These are phyloP conservation scores for Sphagnum magellanicum DNA, from an alignment of 228 moss, liverwort and hornwort genomes.

Conservation along the genomic window DNA sequence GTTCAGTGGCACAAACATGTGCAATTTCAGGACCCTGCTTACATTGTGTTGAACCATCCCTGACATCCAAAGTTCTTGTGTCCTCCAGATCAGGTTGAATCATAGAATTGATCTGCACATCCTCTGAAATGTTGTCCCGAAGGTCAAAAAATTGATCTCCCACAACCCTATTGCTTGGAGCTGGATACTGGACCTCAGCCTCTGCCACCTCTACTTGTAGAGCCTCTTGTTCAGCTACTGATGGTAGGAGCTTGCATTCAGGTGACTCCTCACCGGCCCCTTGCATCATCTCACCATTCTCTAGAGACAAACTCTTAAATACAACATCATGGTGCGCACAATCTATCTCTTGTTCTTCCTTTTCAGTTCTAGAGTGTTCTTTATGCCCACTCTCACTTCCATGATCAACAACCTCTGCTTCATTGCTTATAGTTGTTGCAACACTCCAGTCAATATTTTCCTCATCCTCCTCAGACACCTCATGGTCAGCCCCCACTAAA, in stretches of 20 bases:
- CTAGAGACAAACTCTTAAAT: background rate
- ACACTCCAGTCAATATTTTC: too few species aligned
- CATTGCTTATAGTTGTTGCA: too few species aligned
- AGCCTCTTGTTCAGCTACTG: background rate
- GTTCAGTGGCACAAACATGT: background rate
- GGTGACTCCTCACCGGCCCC: background rate
- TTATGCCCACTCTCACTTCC: background rate
- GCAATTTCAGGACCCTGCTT: background rate
- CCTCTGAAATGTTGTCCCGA: background rate
- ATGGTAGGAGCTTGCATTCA: background rate
- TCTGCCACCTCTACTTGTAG: background rate
- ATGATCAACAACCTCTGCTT: background rate
- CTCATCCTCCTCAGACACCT: too few species aligned
- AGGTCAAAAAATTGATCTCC: background rate
- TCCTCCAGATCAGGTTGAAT: background rate
- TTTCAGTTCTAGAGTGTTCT: background rate
- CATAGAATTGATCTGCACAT: background rate
- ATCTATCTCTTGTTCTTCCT: background rate
- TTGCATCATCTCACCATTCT: conserved; percentile 1
- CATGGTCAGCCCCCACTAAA: too few species aligned
- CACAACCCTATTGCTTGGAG: too few species aligned
- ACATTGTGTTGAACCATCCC: background rate
- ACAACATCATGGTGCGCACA: conserved; percentile 1
- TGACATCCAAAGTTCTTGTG: background rate
- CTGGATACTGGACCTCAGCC: background rate